Percentiles rank a stretch among this genome's conserved stretches.
These are phyloP conservation scores for Iris macrosiphon DNA, from an alignment of 106 monocot species.

Conservation along the genomic window DNA sequence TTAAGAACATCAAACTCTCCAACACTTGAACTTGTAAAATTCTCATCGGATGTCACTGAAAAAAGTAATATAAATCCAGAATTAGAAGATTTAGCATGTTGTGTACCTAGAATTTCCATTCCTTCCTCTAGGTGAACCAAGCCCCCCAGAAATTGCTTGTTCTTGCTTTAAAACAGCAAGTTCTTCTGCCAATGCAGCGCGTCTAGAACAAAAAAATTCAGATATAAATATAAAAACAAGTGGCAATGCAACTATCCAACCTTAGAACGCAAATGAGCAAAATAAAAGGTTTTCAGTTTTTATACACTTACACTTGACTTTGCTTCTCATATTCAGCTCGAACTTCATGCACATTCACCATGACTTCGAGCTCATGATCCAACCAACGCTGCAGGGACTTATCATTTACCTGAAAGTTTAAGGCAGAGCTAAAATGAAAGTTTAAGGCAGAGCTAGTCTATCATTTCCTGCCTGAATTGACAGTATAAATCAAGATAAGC, in stretches of 20 bases:
- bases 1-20: background rate
- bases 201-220: constrained; percentile 30
- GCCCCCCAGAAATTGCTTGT: constrained; percentile 34
- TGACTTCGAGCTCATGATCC: constrained; percentile 93
- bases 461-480: background rate
- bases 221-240: constrained; percentile 2
- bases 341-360: constrained; percentile 93
- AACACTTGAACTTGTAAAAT: background rate
- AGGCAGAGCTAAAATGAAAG: background rate
- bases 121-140: constrained; percentile 54
- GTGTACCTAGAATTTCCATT: constrained; percentile 62
- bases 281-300: background rate
- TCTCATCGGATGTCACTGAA: too few species aligned
- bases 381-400: constrained; percentile 86
- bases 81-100: background rate
- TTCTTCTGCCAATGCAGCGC: constrained; percentile 75
- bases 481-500: background rate
- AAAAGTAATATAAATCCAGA: background rate
- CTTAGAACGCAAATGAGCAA: background rate
- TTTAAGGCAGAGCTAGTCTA: too few species aligned
- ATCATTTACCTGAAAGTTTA: constrained; percentile 59
- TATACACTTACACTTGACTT: constrained; percentile 87
- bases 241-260: constrained; percentile 4
- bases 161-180: constrained; percentile 68
- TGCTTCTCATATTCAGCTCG: constrained; percentile 93